Evolutionary conservation across 306 rosid species (phyloP).

Genomic region (Prunus mume): DNA sequence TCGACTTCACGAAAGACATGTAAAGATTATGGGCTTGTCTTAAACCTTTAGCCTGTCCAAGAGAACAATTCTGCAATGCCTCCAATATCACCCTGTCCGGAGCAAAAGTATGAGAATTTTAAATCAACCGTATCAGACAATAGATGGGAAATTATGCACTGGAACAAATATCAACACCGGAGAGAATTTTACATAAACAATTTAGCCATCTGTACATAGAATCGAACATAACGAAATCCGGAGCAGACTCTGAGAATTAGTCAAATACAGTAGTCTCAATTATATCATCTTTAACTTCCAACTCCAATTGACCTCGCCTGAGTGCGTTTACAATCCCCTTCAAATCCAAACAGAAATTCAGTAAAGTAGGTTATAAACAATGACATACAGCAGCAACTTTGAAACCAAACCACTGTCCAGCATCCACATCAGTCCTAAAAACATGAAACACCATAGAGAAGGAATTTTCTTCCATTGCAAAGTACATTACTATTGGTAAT

Average conservation of each 20-base stretch:
- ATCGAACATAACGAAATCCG: background rate
- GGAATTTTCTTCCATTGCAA: background rate
- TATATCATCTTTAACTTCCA: background rate
- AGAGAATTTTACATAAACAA: background rate
- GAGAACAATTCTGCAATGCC: no score
- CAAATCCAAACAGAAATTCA: background rate
- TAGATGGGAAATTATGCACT: background rate
- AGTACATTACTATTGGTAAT: background rate
- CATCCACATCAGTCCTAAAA: background rate
- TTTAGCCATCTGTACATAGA: constrained; percentile 11
- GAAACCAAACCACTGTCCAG: background rate
- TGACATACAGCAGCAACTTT: background rate
- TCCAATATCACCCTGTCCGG: background rate
- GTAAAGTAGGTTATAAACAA: background rate
- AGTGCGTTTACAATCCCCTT: constrained; percentile 2
- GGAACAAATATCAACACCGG: background rate
- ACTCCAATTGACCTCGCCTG: background rate
- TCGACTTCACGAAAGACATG: constrained; percentile 83
- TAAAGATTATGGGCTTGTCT: constrained; percentile 63
- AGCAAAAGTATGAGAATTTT: no score
- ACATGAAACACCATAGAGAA: background rate
- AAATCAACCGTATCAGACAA: background rate
- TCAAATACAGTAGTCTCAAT: background rate
- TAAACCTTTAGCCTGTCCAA: constrained; percentile 26
- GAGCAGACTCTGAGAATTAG: background rate